A percentile compares a stretch with the other conserved stretches of the same genome.
phyloP scores from a whole-genome alignment of 306 rosid genomes.

The Cicer yamashitae region DNA sequence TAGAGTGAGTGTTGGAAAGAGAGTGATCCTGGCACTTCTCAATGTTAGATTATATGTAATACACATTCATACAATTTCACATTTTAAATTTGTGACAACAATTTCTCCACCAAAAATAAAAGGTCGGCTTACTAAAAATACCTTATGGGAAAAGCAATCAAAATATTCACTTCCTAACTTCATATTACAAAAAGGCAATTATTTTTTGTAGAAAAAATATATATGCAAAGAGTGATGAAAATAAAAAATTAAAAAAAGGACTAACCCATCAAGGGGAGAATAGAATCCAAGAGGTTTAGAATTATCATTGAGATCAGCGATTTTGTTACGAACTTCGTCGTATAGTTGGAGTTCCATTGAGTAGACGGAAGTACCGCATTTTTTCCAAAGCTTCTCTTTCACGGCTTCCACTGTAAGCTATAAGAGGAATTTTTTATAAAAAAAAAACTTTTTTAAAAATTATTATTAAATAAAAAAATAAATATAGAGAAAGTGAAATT shows the following conservation, averaged over 20 bases:
- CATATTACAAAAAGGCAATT: no score
- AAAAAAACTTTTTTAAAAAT: background rate
- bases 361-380: slow-evolving; percentile 77
- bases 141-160: background rate
- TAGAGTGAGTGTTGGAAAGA: no score
- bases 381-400: slow-evolving; percentile 84
- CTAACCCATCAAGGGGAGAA: slow-evolving; percentile 83
- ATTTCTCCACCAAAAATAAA: background rate
- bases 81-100: background rate
- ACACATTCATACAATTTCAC: background rate
- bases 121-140: background rate
- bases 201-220: no score
- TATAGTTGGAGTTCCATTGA: slow-evolving; percentile 81
- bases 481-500: background rate
- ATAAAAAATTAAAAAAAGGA: background rate
- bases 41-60: no score
- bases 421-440: background rate
- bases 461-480: background rate
- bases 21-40: no score
- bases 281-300: slow-evolving; percentile 74
- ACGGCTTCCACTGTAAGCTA: slow-evolving; percentile 72
- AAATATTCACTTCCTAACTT: background rate
- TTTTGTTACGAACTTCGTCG: slow-evolving; percentile 65
- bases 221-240: background rate
- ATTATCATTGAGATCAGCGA: slow-evolving; percentile 69